Conservation (phyloP, 306 rosid species). For the Canavalia gladiata region DNA sequence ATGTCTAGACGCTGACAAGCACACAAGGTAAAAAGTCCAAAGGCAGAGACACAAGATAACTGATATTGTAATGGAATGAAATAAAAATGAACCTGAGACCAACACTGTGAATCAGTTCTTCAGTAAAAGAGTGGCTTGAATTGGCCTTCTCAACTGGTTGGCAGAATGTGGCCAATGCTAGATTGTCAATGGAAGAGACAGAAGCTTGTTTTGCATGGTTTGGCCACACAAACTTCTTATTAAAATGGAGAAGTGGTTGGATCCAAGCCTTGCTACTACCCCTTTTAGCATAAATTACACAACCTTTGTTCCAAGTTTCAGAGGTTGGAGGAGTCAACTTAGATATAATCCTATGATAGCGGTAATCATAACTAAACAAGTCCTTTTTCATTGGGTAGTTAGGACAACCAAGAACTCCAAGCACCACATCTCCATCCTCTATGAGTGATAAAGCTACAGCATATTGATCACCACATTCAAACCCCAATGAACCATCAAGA, state of each 20-base stretch:
- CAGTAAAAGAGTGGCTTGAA: slow-evolving; percentile 87
- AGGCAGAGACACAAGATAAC: neutral
- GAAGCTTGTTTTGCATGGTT: slow-evolving; percentile 73
- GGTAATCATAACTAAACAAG: slow-evolving; percentile 79
- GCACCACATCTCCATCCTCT: slow-evolving; percentile 79
- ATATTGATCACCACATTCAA: slow-evolving; percentile 80
- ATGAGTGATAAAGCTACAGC: slow-evolving; percentile 83
- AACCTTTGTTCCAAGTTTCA: slow-evolving; percentile 86
- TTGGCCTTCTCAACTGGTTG: slow-evolving; percentile 82
- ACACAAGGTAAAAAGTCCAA: neutral
- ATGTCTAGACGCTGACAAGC: neutral
- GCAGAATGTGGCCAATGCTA: slow-evolving; percentile 83
- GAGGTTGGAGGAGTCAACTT: slow-evolving; percentile 66
- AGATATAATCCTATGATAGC: slow-evolving; percentile 76
- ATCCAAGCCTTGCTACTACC: slow-evolving; percentile 87
- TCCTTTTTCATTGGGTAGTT: slow-evolving; percentile 94
- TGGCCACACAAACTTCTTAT: slow-evolving; percentile 75
- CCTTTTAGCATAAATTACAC: slow-evolving; percentile 79
- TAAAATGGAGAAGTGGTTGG: slow-evolving; percentile 72
- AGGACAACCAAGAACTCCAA: slow-evolving; percentile 96
- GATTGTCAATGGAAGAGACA: slow-evolving; percentile 76
- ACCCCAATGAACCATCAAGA: slow-evolving; percentile 76
- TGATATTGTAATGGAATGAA: slow-evolving; percentile 33
- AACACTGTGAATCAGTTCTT: slow-evolving; percentile 85
- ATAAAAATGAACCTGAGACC: slow-evolving; percentile 75